A percentile compares a stretch with the other conserved stretches of the same genome.
Evolutionary conservation across 305 asterid genomes (phyloP).

Genomic region (Salvia sclarea): DNA sequence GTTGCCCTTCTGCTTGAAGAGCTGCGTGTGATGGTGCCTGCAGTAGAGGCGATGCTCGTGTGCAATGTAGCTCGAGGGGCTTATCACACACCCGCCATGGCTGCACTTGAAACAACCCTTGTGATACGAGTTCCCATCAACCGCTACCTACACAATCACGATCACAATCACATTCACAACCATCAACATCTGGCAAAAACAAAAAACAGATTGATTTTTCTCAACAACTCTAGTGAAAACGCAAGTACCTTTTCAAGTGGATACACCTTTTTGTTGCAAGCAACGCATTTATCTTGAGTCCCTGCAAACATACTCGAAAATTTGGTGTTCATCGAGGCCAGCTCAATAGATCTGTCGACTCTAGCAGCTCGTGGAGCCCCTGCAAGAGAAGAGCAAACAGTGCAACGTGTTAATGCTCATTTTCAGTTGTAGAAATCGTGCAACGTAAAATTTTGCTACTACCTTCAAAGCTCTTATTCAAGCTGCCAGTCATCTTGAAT

Average conservation of each 20-base stretch:
- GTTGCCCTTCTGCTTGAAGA: slow-evolving; percentile 76
- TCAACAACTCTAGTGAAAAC: no score
- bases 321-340: slow-evolving; percentile 48
- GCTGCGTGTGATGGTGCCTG: slow-evolving; percentile 82
- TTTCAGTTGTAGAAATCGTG: neutral
- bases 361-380: slow-evolving; percentile 62
- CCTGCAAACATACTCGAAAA: slow-evolving; percentile 70
- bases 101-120: slow-evolving; percentile 76
- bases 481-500: slow-evolving; percentile 84
- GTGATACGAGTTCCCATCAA: slow-evolving; percentile 76
- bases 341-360: slow-evolving; percentile 48
- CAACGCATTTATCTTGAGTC: slow-evolving; percentile 78
- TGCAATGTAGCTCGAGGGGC: slow-evolving; percentile 77
- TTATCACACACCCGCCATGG: slow-evolving; percentile 77
- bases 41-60: slow-evolving; percentile 78
- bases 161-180: neutral
- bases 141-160: slow-evolving; percentile 55
- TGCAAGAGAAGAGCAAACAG: slow-evolving; percentile 19
- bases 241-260: slow-evolving; percentile 71
- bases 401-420: neutral
- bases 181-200: neutral
- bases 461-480: slow-evolving; percentile 89
- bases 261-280: slow-evolving; percentile 76
- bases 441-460: neutral
- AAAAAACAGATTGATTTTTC: neutral